Base-by-base conservation (phyloP, 495 filamentous ascomycete genomes). In the Tuber magnatum region DNA sequence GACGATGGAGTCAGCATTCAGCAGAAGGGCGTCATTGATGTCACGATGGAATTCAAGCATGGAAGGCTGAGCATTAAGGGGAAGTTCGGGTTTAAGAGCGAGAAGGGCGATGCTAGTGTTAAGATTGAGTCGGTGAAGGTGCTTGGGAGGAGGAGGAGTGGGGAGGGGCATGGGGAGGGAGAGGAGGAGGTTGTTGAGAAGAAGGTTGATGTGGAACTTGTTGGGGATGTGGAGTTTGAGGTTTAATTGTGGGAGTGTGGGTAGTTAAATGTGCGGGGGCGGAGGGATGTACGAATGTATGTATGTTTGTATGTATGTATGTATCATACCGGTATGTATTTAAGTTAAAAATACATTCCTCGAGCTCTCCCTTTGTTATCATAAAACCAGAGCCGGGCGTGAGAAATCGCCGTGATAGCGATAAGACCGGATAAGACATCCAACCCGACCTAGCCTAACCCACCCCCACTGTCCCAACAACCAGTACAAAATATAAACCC, bases 1-100 rank as follows among this genome's bases (percentile, higher is more conserved):
- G 94, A 97, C 79, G 94, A 97, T 82, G 94, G 94, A 0, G 91
- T 91, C 83, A 93, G 90, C 69, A 48, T 95, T 42, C 78, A 77
- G 40, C 92, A 88, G 4, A 84, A 86, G 32, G 84, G 85, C 0
- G 91, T 88, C 0, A 76, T 81, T 0, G 75, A 84, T 40, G 83
- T 89, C 7, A 75, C 81, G 65, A 87, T 89, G 74, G 75, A 83
- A n/a, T 88, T 86, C 65, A 75, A 74, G 14, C 65, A 80, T 16
- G 84, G 85, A 12, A 81, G 75, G 69, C 78, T 89, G 28, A 80
- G 41, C 1, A 83, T 88, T 70, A 81, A 79, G 43, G 85, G 86
- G 4, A 83, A 83, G 6, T 91, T 88, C 74, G 87, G 85, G 0
- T 89, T 85, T 74, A 61, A 14, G 2, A n/a, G 51, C 5, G 51